These are phyloP conservation scores for Geotrichum restrictum DNA, from an alignment of 1,139 yeast genomes.

Conservation along the genomic window DNA sequence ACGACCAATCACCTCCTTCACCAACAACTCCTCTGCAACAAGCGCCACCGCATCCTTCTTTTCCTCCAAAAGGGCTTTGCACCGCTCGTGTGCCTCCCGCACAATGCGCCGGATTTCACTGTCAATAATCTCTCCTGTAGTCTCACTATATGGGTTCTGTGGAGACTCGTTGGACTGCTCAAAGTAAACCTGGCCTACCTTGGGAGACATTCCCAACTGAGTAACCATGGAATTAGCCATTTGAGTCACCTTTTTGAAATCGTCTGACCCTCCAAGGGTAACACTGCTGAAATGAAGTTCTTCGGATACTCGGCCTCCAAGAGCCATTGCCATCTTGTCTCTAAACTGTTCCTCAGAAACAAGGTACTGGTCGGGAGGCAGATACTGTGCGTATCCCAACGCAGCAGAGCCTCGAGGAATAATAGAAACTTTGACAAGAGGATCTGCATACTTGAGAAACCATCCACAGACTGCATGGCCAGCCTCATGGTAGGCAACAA, in stretches of 20 bases:
- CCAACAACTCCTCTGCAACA: constrained; percentile 80
- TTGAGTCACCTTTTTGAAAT: constrained; percentile 90
- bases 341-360: constrained; percentile 71
- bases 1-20: constrained; percentile 81
- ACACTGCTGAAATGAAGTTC: constrained; percentile 86
- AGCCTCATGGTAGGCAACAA: constrained; percentile 97
- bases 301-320: constrained; percentile 95
- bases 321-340: constrained; percentile 93
- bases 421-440: constrained; percentile 87
- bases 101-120: constrained; percentile 79
- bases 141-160: constrained; percentile 88
- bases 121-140: constrained; percentile 76
- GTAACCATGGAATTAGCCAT: constrained; percentile 94
- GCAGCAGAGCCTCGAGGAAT: constrained; percentile 97
- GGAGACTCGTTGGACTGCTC: constrained; percentile 44
- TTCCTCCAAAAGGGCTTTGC: constrained; percentile 63
- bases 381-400: constrained; percentile 94
- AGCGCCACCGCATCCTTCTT: constrained; percentile 69
- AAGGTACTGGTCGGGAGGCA: constrained; percentile 89
- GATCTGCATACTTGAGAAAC: constrained; percentile 86
- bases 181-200: constrained; percentile 78
- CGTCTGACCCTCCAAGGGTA: constrained; percentile 94
- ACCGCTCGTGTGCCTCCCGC: constrained; percentile 66
- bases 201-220: constrained; percentile 82
- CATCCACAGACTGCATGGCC: constrained; percentile 99